Base-by-base conservation (phyloP, 2,329 filamentous ascomycete species). In the Aspergillus costaricaensis region DNA sequence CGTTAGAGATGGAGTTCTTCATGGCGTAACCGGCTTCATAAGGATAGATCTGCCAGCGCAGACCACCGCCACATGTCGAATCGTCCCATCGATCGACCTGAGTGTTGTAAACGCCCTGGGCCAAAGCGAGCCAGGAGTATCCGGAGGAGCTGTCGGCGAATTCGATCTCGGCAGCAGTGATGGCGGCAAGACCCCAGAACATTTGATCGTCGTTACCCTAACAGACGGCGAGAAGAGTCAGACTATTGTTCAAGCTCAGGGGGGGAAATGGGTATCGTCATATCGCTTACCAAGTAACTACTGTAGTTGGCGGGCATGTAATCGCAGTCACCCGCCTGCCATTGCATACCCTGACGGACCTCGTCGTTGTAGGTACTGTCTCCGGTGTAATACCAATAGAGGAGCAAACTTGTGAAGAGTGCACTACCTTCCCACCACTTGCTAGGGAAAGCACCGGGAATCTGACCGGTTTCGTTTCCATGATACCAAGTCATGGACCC, bases 1-100 rank as follows among this genome's bases (percentile, higher is more conserved):
- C 91, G 74, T 95, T 95, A 62, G 88, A 88, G 67, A 93, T 86
- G 15, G 87, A 84, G 78, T 94, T 94, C 77, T 93, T 95, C 83
- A 96, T 95, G 70, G 86, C 83, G 73, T 92, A 88, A 14, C 91
- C 92, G 63, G 87, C 87, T 72, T 96, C 94, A 68, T 84, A 85
- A 1, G 83, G 78, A 73, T 88, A 93, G 66, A 96, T 92, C 79
- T 96, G 91, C 91, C 91, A 94, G 59, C 86, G 82, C 50, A 95
- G 78, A 4, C 91, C 92, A 62, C 91, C 91, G 25, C 81, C 82
- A 69, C 91, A 96, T 41, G 79, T 76, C 0, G 80, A 78, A 0
- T 78, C 82, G 72, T 93, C 87, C 91, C 91, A 95, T 49, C 91
- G 85, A 21, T 75, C 75, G 5, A 82, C 82, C 69, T 92, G 88